Evolutionary conservation across 805 yeast genomes (phyloP).

Genomic region (Yarrowia hollandica): DNA sequence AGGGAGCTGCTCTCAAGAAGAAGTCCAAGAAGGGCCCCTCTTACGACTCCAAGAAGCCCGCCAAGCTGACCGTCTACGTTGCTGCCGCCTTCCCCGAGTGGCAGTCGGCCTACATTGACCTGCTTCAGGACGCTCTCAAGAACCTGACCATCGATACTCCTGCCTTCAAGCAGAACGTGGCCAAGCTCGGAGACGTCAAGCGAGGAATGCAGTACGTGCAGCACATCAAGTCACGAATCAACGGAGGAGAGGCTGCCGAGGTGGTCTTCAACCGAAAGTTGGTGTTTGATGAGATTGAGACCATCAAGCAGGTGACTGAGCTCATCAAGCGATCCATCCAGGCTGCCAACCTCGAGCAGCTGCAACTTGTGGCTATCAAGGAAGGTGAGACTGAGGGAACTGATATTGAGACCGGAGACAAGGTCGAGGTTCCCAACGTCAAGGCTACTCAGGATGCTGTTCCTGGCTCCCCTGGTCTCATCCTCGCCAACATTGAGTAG

Average conservation of each 20-base stretch:
- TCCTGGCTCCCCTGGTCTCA: conserved; percentile 92
- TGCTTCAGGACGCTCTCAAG: conserved; percentile 54
- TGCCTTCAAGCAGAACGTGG: conserved; percentile 44
- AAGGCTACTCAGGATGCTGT: conserved; percentile 76
- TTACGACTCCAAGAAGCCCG: conserved; percentile 72
- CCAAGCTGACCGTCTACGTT: conserved; percentile 68
- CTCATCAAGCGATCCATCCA: conserved; percentile 67
- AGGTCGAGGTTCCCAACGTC: conserved; percentile 57
- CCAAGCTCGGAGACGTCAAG: conserved; percentile 71
- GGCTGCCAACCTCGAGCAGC: conserved; percentile 53
- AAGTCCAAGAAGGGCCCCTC: conserved; percentile 54
- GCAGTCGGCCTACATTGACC: conserved; percentile 76
- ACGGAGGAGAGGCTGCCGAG: conserved; percentile 52
- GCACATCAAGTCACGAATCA: conserved; percentile 75
- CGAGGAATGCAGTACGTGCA: conserved; percentile 98
- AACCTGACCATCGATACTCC: conserved; percentile 39
- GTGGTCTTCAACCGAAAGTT: conserved; percentile 88
- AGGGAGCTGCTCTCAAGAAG: conserved; percentile 77
- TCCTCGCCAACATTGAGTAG: conserved; percentile 60
- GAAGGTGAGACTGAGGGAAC: conserved; percentile 62
- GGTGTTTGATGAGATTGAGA: conserved; percentile 71
- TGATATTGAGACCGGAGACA: conserved; percentile 67
- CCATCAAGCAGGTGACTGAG: conserved; percentile 56
- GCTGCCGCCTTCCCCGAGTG: conserved; percentile 88
- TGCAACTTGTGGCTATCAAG: conserved; percentile 62